Evolutionary conservation across 1,284 basidiomycete species (phyloP).

Genomic region (Schizophyllum amplum): DNA sequence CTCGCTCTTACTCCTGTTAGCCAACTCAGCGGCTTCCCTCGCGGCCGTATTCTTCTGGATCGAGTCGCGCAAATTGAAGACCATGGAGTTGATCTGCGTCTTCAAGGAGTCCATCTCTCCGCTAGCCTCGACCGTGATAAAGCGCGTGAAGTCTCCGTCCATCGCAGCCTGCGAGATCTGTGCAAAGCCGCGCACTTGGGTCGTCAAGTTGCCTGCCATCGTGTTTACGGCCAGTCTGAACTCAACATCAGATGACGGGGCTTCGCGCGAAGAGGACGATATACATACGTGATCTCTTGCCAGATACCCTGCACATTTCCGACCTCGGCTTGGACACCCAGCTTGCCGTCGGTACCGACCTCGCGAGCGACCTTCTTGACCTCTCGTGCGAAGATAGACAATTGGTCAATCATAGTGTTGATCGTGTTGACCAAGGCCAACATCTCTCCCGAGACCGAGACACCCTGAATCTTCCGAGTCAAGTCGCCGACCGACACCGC

Average conservation of each 20-base stretch:
- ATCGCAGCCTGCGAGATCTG: slow-evolving; percentile 98
- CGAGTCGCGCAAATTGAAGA: slow-evolving; percentile 93
- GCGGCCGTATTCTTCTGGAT: slow-evolving; percentile 99
- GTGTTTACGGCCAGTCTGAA: slow-evolving; percentile 83
- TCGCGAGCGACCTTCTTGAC: slow-evolving; percentile 94
- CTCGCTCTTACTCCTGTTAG: slow-evolving; percentile 95
- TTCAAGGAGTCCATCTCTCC: slow-evolving; percentile 99
- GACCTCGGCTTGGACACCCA: slow-evolving; percentile 96
- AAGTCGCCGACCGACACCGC: slow-evolving; percentile 93
- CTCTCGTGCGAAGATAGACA: slow-evolving; percentile 88
- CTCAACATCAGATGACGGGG: slow-evolving; percentile 6
- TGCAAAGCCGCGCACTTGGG: slow-evolving; percentile 98
- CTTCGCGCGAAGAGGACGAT: slow-evolving; percentile 4
- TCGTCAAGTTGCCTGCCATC: slow-evolving; percentile 95
- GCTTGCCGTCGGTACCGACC: slow-evolving; percentile 93
- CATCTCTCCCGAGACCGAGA: slow-evolving; percentile 94
- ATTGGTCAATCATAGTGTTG: slow-evolving; percentile 95
- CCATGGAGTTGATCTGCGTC: slow-evolving; percentile 99
- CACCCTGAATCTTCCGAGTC: slow-evolving; percentile 88
- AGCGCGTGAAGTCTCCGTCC: slow-evolving; percentile 97
- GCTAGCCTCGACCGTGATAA: slow-evolving; percentile 97
- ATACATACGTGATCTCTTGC: slow-evolving; percentile 94
- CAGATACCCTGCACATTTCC: slow-evolving; percentile 97
- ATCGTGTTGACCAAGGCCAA: slow-evolving; percentile 89
- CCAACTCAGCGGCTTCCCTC: slow-evolving; percentile 93